Conservation (phyloP, 2,329 filamentous ascomycete genomes). For the Orbilia quercus region DNA sequence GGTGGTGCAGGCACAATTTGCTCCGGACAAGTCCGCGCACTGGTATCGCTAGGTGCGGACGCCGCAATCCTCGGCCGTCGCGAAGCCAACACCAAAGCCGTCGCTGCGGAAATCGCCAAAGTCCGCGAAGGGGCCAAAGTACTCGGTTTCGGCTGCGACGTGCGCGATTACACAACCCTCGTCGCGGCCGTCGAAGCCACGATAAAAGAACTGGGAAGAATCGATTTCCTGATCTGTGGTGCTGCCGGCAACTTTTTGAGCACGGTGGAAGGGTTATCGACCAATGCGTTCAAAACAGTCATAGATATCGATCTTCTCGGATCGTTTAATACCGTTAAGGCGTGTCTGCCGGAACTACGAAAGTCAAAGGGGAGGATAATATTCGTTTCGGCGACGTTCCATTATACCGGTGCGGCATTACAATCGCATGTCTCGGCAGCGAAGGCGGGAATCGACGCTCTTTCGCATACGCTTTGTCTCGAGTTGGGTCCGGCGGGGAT, state of each 20-base stretch:
- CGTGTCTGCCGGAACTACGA: conserved; percentile 83
- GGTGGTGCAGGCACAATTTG: conserved; percentile 92
- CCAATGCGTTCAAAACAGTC: conserved; percentile 93
- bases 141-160: conserved; percentile 83
- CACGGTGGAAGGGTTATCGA: conserved; percentile 80
- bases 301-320: conserved; percentile 96
- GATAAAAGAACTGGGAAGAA: conserved; percentile 81
- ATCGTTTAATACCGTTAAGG: conserved; percentile 94
- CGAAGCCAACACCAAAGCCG: conserved; percentile 83
- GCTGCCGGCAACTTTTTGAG: conserved; percentile 96
- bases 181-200: conserved; percentile 81
- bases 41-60: conserved; percentile 90
- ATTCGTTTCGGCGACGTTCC: conserved; percentile 89
- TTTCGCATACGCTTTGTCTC: conserved; percentile 81
- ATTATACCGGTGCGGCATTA: conserved; percentile 85
- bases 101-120: conserved; percentile 83
- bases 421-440: conserved; percentile 92
- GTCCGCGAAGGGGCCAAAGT: conserved; percentile 83
- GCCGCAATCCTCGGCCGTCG: conserved; percentile 95
- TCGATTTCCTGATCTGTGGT: conserved; percentile 94
- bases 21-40: conserved; percentile 88
- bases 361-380: conserved; percentile 80
- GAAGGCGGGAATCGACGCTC: conserved; percentile 88
- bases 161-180: conserved; percentile 77
- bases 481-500: conserved; percentile 91